phyloP scores from a whole-genome alignment of 73 alveolate species.

The Paramecium tetraurelia region DNA sequence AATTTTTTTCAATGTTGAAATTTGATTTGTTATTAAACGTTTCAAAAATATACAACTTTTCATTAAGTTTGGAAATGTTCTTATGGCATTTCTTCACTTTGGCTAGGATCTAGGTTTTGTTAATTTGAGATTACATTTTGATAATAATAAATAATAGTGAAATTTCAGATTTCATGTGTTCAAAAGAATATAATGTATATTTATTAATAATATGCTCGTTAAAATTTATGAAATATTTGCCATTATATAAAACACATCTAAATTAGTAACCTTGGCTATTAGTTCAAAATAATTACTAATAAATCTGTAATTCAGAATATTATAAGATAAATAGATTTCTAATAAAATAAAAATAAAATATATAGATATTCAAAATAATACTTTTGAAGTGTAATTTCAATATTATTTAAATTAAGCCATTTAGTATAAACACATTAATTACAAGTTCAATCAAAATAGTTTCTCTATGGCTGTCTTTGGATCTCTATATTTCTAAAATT shows the following conservation, averaged over 20 bases:
- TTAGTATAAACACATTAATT: background rate
- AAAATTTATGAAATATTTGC: too few species aligned
- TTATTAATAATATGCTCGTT: background rate
- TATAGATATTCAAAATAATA: too few species aligned
- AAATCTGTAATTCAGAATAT: too few species aligned
- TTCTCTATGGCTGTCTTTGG: constrained; percentile 9
- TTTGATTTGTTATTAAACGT: background rate
- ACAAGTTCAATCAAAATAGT: background rate
- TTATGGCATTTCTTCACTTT: background rate
- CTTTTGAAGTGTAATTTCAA: too few species aligned
- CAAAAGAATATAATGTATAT: background rate
- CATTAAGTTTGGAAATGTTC: background rate
- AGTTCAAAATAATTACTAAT: too few species aligned
- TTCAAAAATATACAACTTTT: background rate
- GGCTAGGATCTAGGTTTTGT: background rate
- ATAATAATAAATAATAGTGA: background rate
- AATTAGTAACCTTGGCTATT: background rate
- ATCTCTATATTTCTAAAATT: background rate
- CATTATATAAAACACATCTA: background rate
- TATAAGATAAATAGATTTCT: too few species aligned
- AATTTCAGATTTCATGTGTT: background rate
- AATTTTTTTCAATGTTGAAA: background rate
- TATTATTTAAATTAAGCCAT: background rate
- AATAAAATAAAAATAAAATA: too few species aligned
- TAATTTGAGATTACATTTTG: background rate